phyloP scores from a whole-genome alignment of 2,329 filamentous ascomycete genomes.

The Didymella keratinophila region DNA sequence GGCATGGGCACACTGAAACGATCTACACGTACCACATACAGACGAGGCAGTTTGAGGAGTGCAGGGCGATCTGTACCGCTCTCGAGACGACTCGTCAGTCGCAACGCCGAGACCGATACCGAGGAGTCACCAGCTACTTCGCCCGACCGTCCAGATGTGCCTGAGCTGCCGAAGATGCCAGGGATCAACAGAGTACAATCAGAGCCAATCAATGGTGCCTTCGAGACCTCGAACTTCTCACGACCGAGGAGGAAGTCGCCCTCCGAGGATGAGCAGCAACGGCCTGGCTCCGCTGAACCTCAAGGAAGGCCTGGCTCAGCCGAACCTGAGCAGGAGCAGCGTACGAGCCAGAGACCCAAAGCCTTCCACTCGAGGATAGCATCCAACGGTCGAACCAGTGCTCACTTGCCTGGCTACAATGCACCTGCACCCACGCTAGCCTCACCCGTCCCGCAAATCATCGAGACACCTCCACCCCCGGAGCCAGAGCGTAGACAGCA shows the following conservation, averaged over 20 bases:
- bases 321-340: conserved; percentile 40
- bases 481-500: conserved; percentile 42
- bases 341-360: conserved; percentile 51
- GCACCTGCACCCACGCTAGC: conserved; percentile 29
- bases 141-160: conserved; percentile 52
- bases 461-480: conserved; percentile 66
- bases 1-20: conserved; percentile 83
- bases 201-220: conserved; percentile 64
- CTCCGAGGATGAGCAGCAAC: conserved; percentile 26
- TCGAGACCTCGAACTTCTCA: conserved; percentile 64
- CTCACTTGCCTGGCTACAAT: conserved; percentile 58
- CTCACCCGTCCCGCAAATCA: conserved; percentile 62
- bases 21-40: conserved; percentile 90
- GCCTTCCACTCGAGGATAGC: conserved; percentile 65
- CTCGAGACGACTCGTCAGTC: conserved; percentile 72
- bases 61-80: conserved; percentile 74
- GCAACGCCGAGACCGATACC: conserved; percentile 69
- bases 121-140: conserved; percentile 60
- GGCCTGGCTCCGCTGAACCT: conserved; percentile 40
- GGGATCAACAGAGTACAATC: conserved; percentile 71
- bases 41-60: conserved; percentile 84
- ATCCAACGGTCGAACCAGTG: conserved; percentile 64
- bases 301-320: conserved; percentile 28
- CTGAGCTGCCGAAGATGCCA: conserved; percentile 52
- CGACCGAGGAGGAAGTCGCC: conserved; percentile 57